These are phyloP conservation scores for Vigna reflexopilosa DNA, from an alignment of 306 rosid genomes.

Conservation along the genomic window DNA sequence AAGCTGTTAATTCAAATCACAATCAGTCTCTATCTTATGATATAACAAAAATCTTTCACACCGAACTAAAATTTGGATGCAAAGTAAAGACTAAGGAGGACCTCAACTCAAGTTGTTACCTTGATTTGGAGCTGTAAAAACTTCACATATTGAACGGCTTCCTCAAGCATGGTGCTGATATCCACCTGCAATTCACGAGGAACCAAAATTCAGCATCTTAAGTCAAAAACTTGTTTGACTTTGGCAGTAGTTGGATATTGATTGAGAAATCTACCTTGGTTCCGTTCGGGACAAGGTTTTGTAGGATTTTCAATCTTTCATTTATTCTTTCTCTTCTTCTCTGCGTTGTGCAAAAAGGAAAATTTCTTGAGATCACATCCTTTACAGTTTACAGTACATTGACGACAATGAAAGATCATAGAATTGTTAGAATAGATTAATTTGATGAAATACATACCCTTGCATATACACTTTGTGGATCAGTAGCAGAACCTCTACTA, in stretches of 20 bases:
- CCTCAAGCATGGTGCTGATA: conserved; percentile 99
- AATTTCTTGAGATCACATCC: conserved; percentile 18
- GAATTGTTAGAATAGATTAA: conserved; percentile 1
- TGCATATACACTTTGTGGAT: conserved; percentile 88
- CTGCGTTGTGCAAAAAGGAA: conserved; percentile 56
- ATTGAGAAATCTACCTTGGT: conserved; percentile 67
- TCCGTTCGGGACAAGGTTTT: conserved; percentile 90
- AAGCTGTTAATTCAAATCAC: conserved; percentile 57
- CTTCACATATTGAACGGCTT: conserved; percentile 91
- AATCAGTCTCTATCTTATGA: conserved; percentile 8
- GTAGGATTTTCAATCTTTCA: conserved; percentile 83
- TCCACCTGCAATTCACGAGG: conserved; percentile 71
- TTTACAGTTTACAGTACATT: conserved; percentile 6
- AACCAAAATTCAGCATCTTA: conserved; percentile 33
- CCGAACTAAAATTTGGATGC: neutral
- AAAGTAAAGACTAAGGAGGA: neutral
- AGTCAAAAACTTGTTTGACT: neutral
- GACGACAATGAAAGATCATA: conserved; percentile 14
- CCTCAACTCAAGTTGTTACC: conserved; percentile 53
- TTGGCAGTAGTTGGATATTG: neutral
- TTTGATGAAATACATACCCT: conserved; percentile 58
- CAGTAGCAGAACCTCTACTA: conserved; percentile 72
- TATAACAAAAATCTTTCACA: neutral
- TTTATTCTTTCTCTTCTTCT: conserved; percentile 97
- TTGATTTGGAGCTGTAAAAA: conserved; percentile 89